A percentile compares a stretch with the other conserved stretches of the same genome.
Evolutionary conservation across 352 stramenopile species (phyloP).

Genomic region (Pythium dissimile): DNA sequence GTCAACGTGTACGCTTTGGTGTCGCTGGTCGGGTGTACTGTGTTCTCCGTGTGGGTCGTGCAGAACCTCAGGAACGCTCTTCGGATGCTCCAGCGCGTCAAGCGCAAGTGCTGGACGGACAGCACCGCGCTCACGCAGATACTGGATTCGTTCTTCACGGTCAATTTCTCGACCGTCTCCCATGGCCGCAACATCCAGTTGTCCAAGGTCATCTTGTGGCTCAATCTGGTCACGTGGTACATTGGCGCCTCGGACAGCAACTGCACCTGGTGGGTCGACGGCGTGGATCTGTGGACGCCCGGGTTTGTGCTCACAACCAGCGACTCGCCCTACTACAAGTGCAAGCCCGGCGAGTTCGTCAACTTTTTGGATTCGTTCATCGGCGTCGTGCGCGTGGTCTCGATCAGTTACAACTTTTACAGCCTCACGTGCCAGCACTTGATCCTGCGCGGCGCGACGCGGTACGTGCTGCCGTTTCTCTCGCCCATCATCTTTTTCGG

Average conservation of each 20-base stretch:
- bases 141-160: neutral
- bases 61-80: neutral
- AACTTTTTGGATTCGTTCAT: conserved; percentile 1
- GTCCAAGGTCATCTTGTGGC: conserved; percentile 4
- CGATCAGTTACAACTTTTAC: conserved; percentile 15
- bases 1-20: conserved; percentile 17
- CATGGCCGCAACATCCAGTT: conserved; percentile 14
- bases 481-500: conserved; percentile 3
- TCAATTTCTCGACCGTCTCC: conserved; percentile 8
- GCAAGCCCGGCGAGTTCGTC: conserved; percentile 1
- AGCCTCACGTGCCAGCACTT: conserved; percentile 7
- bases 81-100: conserved; percentile 4
- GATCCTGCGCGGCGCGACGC: conserved; percentile 2
- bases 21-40: conserved; percentile 1
- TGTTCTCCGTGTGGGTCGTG: conserved; percentile 10
- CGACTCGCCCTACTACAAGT: conserved; percentile 17
- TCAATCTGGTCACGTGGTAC: conserved; percentile 15
- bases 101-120: neutral
- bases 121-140: conserved; percentile 2
- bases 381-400: conserved; percentile 5
- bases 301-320: neutral
- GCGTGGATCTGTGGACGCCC: conserved; percentile 6
- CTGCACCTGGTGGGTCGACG: conserved; percentile 13
- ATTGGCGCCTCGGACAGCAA: conserved; percentile 8
- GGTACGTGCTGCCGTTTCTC: conserved; percentile 1